Evolutionary conservation across 805 yeast genomes (phyloP).

Genomic region (Kuraishia piskuri): DNA sequence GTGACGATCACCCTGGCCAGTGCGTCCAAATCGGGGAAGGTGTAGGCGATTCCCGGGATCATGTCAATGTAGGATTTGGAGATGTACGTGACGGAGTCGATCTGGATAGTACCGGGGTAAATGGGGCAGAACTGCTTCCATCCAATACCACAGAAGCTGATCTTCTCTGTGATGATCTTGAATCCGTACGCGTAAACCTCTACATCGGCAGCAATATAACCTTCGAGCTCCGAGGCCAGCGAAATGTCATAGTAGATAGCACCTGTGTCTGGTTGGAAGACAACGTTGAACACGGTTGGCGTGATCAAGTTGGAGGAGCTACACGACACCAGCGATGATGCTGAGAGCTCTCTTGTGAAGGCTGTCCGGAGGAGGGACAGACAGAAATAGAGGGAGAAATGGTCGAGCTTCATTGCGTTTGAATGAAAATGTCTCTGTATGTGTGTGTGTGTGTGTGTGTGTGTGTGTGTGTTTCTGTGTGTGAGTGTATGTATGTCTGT

Average conservation of each 20-base stretch:
- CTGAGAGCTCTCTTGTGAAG: conserved; percentile 31
- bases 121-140: conserved; percentile 91
- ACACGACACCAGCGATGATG: conserved; percentile 80
- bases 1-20: conserved; percentile 47
- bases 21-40: conserved; percentile 84
- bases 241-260: conserved; percentile 63
- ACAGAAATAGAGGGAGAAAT: background rate
- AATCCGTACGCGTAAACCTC: conserved; percentile 85
- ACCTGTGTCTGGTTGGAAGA: conserved; percentile 62
- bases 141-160: conserved; percentile 58
- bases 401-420: background rate
- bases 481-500: background rate
- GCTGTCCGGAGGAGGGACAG: background rate
- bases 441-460: background rate
- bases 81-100: conserved; percentile 61
- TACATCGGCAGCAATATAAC: conserved; percentile 59
- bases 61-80: conserved; percentile 35
- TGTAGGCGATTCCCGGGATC: conserved; percentile 81
- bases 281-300: conserved; percentile 67
- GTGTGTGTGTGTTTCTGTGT: background rate
- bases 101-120: conserved; percentile 71
- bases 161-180: conserved; percentile 43
- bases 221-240: conserved; percentile 59
- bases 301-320: conserved; percentile 68
- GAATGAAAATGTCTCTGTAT: background rate